phyloP scores from a whole-genome alignment of 2,329 filamentous ascomycete genomes.

The Penicillium freii region DNA sequence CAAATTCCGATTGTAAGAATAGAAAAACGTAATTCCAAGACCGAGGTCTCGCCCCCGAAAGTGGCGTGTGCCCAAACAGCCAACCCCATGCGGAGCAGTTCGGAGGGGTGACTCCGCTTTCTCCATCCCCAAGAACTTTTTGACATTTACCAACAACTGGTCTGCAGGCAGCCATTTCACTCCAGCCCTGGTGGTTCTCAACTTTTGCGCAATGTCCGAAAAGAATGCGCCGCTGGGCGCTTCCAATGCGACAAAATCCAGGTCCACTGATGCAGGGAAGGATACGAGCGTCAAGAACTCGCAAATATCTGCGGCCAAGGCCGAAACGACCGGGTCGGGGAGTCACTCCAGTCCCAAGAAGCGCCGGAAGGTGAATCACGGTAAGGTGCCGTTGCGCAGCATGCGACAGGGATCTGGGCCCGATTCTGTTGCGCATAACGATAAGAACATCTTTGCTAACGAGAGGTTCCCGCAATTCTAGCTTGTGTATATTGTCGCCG shows the following conservation, averaged over 20 bases:
- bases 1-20: not conserved
- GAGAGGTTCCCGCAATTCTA: conserved; percentile 46
- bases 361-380: conserved; percentile 85
- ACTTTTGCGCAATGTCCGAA: conserved; percentile 31
- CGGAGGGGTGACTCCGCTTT: conserved; percentile 30
- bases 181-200: conserved; percentile 21
- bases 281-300: conserved; percentile 33
- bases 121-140: conserved; percentile 16
- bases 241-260: conserved; percentile 22
- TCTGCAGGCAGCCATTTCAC: conserved; percentile 30
- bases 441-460: conserved; percentile 27
- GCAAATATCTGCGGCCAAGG: conserved; percentile 32
- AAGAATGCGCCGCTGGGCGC: conserved; percentile 26
- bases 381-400: conserved; percentile 53
- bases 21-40: not conserved
- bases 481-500: conserved; percentile 85
- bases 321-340: conserved; percentile 34
- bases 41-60: conserved; percentile 12
- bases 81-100: conserved; percentile 23
- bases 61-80: conserved; percentile 5
- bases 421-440: conserved; percentile 15
- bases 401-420: conserved; percentile 27
- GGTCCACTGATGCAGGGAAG: conserved; percentile 26
- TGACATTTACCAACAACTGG: conserved; percentile 14
- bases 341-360: conserved; percentile 66